These are phyloP conservation scores for Myriangium duriaei DNA, from an alignment of 2,329 filamentous ascomycete species.

Conservation along the genomic window DNA sequence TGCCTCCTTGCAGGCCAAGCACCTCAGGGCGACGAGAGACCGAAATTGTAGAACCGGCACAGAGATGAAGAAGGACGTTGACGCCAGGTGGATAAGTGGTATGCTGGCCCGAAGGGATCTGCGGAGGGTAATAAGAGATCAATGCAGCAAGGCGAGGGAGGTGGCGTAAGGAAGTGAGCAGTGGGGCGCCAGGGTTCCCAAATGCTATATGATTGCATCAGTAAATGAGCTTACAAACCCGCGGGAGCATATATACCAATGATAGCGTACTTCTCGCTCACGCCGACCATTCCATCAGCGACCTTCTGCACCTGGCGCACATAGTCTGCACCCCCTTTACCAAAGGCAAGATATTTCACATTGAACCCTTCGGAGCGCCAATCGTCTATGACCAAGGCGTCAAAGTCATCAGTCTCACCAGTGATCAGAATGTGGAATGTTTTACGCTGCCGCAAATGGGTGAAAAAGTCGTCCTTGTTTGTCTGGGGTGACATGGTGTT, in stretches of 20 bases:
- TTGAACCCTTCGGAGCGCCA: slow-evolving; percentile 51
- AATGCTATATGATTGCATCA: slow-evolving; percentile 35
- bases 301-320: slow-evolving; percentile 36
- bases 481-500: too few species aligned
- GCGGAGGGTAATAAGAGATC: slow-evolving; percentile 50
- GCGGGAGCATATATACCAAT: slow-evolving; percentile 52
- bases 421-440: slow-evolving; percentile 37
- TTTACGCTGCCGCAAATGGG: slow-evolving; percentile 27
- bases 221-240: too few species aligned
- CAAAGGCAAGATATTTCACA: slow-evolving; percentile 42
- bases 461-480: slow-evolving; percentile 19
- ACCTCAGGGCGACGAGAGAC: slow-evolving; percentile 38
- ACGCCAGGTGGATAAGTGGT: slow-evolving; percentile 32
- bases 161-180: slow-evolving; percentile 25
- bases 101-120: slow-evolving; percentile 40
- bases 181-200: slow-evolving; percentile 47
- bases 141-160: slow-evolving; percentile 44
- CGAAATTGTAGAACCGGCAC: slow-evolving; percentile 33
- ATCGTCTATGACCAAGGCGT: slow-evolving; percentile 38
- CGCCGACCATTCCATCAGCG: slow-evolving; percentile 43
- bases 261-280: slow-evolving; percentile 49
- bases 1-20: slow-evolving; percentile 39
- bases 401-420: slow-evolving; percentile 43
- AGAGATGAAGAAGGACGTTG: slow-evolving; percentile 46
- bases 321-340: slow-evolving; percentile 36